Evolutionary conservation across 2,329 filamentous ascomycete species (phyloP).

Genomic region (Nannizzia gypsea): DNA sequence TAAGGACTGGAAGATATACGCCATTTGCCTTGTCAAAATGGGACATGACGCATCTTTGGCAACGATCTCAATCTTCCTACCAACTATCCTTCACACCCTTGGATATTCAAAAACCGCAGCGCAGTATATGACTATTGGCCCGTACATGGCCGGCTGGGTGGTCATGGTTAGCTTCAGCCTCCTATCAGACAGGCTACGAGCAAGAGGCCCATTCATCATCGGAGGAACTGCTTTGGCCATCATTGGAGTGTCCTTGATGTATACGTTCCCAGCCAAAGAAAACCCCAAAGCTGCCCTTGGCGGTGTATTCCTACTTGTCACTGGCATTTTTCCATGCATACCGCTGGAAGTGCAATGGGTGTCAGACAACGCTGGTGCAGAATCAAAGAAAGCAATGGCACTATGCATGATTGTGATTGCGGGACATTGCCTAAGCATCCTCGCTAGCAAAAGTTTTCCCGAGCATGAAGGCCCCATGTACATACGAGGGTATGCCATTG

Average conservation of each 20-base stretch:
- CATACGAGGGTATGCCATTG: constrained; percentile 12
- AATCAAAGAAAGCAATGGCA: constrained; percentile 13
- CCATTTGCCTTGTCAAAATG: constrained; percentile 12
- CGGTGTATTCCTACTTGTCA: constrained; percentile 12
- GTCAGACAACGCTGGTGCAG: constrained; percentile 12
- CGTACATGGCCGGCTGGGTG: constrained; percentile 53
- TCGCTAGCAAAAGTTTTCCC: constrained; percentile 15
- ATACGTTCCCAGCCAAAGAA: constrained; percentile 8
- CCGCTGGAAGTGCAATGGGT: constrained; percentile 14
- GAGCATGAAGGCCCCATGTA: constrained; percentile 6
- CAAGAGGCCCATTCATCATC: constrained; percentile 45
- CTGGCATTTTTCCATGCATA: constrained; percentile 14
- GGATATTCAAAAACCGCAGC: constrained; percentile 44
- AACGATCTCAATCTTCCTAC: constrained; percentile 30
- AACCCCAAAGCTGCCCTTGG: constrained; percentile 11
- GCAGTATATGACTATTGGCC: constrained; percentile 41
- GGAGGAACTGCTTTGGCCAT: constrained; percentile 40
- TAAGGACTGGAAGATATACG: constrained; percentile 14
- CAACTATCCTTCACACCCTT: constrained; percentile 37
- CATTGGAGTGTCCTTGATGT: constrained; percentile 33
- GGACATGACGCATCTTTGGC: constrained; percentile 23
- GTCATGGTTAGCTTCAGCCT: constrained; percentile 41
- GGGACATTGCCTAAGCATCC: constrained; percentile 15
- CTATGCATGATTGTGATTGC: constrained; percentile 13
- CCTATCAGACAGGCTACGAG: constrained; percentile 39